These are phyloP conservation scores for Lentinula boryana DNA, from an alignment of 768 basidiomycete genomes.

Conservation along the genomic window DNA sequence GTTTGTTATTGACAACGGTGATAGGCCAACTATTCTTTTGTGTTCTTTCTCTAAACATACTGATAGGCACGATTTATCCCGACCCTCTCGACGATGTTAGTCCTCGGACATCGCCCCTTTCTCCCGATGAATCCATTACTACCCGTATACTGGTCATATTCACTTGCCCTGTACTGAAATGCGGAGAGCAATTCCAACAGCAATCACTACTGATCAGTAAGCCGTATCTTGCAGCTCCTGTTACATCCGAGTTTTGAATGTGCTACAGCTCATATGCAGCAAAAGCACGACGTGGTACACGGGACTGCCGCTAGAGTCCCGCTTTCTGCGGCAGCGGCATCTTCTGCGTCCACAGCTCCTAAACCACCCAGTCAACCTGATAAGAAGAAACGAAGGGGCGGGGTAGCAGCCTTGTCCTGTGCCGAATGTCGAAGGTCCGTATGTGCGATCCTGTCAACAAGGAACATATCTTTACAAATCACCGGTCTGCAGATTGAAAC, in stretches of 20 bases:
- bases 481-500: not conserved
- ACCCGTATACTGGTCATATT: conserved; percentile 1
- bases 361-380: conserved; percentile 3
- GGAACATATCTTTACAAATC: not conserved
- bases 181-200: conserved; percentile 4
- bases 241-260: not conserved
- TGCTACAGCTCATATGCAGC: conserved; percentile 1
- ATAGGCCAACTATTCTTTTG: not conserved
- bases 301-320: conserved; percentile 5
- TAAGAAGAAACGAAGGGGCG: conserved; percentile 4
- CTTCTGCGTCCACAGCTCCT: not conserved
- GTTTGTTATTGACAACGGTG: conserved; percentile 1
- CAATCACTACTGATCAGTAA: conserved; percentile 1
- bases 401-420: conserved; percentile 2
- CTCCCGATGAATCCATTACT: not conserved
- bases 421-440: conserved; percentile 2
- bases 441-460: not conserved
- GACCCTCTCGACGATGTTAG: not conserved
- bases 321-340: conserved; percentile 4
- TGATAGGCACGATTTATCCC: conserved; percentile 1
- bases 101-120: not conserved
- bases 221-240: not conserved
- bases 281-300: conserved; percentile 5
- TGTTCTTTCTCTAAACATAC: not conserved
- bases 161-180: conserved; percentile 2